These are phyloP conservation scores for Abrus pulchellus DNA, from an alignment of 306 rosid genomes.

Conservation along the genomic window DNA sequence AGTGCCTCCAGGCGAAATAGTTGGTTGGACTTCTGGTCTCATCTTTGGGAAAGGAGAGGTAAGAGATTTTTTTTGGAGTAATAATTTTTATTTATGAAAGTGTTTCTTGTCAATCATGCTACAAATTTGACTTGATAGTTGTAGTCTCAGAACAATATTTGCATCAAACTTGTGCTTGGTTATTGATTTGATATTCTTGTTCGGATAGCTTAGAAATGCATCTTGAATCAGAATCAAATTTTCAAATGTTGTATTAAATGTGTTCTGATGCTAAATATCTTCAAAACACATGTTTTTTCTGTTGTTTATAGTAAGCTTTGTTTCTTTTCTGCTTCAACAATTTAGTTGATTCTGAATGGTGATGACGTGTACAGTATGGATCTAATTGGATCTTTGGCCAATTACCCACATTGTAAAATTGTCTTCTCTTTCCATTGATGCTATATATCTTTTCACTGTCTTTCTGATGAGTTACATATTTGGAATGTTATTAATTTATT, in stretches of 20 bases:
- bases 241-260: constrained; percentile 19
- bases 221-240: constrained; percentile 33
- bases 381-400: constrained; percentile 8
- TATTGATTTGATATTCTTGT: constrained; percentile 5
- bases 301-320: constrained; percentile 1
- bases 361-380: constrained; percentile 18
- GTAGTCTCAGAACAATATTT: background rate
- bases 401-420: constrained; percentile 30
- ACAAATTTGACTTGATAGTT: constrained; percentile 20
- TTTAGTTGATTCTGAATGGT: constrained; percentile 5
- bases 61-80: constrained; percentile 30
- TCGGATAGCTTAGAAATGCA: constrained; percentile 35
- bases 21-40: constrained; percentile 93
- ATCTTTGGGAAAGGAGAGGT: constrained; percentile 95
- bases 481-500: constrained; percentile 25
- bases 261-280: constrained; percentile 10
- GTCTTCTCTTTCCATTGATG: constrained; percentile 27
- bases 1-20: constrained; percentile 46
- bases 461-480: constrained; percentile 26
- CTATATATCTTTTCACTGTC: constrained; percentile 5
- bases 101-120: constrained; percentile 9
- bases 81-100: constrained; percentile 5
- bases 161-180: constrained; percentile 14
- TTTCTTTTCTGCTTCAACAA: background rate
- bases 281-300: background rate